Percentiles rank a stretch among this genome's conserved stretches.
Evolutionary conservation across 1,139 yeast species (phyloP).

Genomic region (Scheffersomyces lignicola): DNA sequence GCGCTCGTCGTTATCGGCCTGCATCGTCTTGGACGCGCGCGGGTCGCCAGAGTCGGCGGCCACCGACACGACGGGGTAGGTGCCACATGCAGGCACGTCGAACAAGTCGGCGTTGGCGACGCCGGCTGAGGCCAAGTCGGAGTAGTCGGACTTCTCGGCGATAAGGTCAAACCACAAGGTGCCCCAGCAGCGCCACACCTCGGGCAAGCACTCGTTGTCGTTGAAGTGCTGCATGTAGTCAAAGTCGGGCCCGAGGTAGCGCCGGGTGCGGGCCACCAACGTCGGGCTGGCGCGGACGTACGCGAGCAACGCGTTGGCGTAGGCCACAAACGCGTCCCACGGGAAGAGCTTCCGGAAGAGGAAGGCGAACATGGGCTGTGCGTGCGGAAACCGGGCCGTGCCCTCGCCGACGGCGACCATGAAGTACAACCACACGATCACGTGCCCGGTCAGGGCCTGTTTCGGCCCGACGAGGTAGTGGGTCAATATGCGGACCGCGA

Average conservation of each 20-base stretch:
- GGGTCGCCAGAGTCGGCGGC: slow-evolving; percentile 15
- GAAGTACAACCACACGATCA: slow-evolving; percentile 71
- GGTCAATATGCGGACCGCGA: slow-evolving; percentile 62
- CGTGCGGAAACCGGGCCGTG: slow-evolving; percentile 44
- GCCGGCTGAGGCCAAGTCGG: slow-evolving; percentile 56
- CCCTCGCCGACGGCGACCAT: slow-evolving; percentile 63
- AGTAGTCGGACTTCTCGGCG: slow-evolving; percentile 49
- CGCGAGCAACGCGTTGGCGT: slow-evolving; percentile 53
- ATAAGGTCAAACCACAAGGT: slow-evolving; percentile 74
- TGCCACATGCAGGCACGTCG: slow-evolving; percentile 69
- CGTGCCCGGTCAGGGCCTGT: slow-evolving; percentile 68
- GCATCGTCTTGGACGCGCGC: slow-evolving; percentile 28
- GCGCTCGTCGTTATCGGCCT: slow-evolving; percentile 44
- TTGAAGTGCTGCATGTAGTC: slow-evolving; percentile 44
- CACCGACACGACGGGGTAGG: slow-evolving; percentile 32
- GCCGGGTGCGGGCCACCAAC: slow-evolving; percentile 26
- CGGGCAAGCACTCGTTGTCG: slow-evolving; percentile 62
- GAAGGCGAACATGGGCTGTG: slow-evolving; percentile 53
- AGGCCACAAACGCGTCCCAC: slow-evolving; percentile 63
- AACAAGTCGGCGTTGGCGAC: slow-evolving; percentile 53
- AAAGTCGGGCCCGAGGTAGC: slow-evolving; percentile 31
- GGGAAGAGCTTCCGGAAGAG: slow-evolving; percentile 59
- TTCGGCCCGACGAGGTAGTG: slow-evolving; percentile 70
- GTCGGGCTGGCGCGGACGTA: slow-evolving; percentile 29
- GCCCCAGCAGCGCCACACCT: slow-evolving; percentile 86